Percentiles rank a stretch among this genome's conserved stretches.
These are phyloP conservation scores for Sclerotinia sclerotiorum DNA, from an alignment of 2,329 filamentous ascomycete genomes.

Conservation along the genomic window DNA sequence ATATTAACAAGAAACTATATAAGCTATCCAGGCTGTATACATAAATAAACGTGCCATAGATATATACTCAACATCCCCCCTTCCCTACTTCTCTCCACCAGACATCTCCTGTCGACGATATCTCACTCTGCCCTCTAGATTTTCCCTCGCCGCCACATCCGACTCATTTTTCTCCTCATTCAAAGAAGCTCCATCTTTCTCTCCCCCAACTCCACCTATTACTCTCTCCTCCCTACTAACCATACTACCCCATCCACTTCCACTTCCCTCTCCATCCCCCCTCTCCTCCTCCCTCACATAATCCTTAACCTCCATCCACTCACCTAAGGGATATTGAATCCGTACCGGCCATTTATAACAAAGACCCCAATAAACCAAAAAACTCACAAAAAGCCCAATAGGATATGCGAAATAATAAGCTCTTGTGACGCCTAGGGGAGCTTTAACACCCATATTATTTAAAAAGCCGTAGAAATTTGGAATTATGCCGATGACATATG, in stretches of 20 bases:
- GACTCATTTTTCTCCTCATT: not conserved
- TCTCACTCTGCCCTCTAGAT: too few species aligned
- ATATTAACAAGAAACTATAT: not conserved
- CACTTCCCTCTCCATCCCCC: not conserved
- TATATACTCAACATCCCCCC: not conserved
- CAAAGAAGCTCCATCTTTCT: not conserved
- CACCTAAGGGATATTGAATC: constrained; percentile 27
- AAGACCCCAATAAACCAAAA: constrained; percentile 35
- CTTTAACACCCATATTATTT: constrained; percentile 44
- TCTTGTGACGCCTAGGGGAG: constrained; percentile 40
- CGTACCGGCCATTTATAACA: constrained; percentile 30
- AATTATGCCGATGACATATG: constrained; percentile 43
- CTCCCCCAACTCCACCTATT: too few species aligned
- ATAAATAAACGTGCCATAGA: too few species aligned
- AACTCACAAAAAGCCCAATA: constrained; percentile 51
- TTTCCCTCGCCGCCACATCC: not conserved
- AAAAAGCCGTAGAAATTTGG: constrained; percentile 47
- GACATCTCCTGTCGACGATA: not conserved
- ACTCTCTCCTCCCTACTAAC: constrained; percentile 5
- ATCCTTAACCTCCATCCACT: constrained; percentile 43
- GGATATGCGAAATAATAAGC: constrained; percentile 60
- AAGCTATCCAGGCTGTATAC: not conserved
- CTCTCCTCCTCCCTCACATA: constrained; percentile 40
- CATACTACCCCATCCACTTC: not conserved
- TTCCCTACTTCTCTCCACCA: not conserved